A percentile compares a stretch with the other conserved stretches of the same genome.
These are phyloP conservation scores for Testicularia cyperi DNA, from an alignment of 1,284 basidiomycete species.

Conservation along the genomic window DNA sequence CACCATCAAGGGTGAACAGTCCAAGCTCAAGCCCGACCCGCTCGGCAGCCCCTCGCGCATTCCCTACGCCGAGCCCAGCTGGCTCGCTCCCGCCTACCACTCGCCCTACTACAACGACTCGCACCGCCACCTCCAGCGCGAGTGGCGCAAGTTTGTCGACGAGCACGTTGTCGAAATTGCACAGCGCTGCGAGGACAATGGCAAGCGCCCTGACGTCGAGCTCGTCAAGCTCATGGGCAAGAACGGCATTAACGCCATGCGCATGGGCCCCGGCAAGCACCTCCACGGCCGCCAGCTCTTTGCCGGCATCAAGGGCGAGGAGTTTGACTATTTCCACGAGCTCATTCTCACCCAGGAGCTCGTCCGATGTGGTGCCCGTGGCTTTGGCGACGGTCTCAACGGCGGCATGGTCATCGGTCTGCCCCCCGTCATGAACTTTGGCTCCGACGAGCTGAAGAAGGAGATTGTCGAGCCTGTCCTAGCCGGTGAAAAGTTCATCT, in stretches of 20 bases:
- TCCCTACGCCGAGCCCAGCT: conserved; percentile 57
- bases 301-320: conserved; percentile 82
- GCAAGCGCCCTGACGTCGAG: conserved; percentile 65
- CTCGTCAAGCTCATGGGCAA: conserved; percentile 62
- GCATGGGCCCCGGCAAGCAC: conserved; percentile 74
- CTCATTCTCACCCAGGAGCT: conserved; percentile 81
- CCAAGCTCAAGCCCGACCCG: conserved; percentile 49
- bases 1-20: conserved; percentile 53
- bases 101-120: conserved; percentile 61
- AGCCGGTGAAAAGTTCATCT: conserved; percentile 75
- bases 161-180: conserved; percentile 80
- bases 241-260: conserved; percentile 52
- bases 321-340: conserved; percentile 84
- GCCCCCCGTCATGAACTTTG: conserved; percentile 74
- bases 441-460: conserved; percentile 73
- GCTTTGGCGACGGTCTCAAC: conserved; percentile 59
- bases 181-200: conserved; percentile 82
- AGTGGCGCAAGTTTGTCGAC: conserved; percentile 66
- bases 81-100: conserved; percentile 49
- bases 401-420: conserved; percentile 62
- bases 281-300: conserved; percentile 78
- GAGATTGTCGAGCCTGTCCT: conserved; percentile 79
- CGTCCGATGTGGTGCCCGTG: conserved; percentile 72
- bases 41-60: conserved; percentile 54
- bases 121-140: conserved; percentile 59